Base-by-base conservation (phyloP, 768 basidiomycete species). In the Cystobasidium onofrii region DNA sequence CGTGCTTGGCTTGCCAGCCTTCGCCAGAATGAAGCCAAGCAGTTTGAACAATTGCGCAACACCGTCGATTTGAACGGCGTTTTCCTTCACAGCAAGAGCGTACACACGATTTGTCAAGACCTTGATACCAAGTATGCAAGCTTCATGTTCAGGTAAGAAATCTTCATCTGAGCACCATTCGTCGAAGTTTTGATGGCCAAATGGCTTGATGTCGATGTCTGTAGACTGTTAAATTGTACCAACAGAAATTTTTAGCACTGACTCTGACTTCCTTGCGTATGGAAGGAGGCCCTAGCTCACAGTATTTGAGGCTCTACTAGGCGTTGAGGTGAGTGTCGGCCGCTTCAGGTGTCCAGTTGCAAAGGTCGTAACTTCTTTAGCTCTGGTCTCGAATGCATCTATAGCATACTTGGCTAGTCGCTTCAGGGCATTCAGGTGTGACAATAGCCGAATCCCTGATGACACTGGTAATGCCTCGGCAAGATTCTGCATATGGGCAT, bases 21-120 rank as follows among this genome's bases (percentile, higher is more conserved):
- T 86, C 29, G 95, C 81, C n/a, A 95, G 78, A 0, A 87, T 86
- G 15, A 85, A 84, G 34, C 94, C 83, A 84, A 95, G 86, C 78
- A 88, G 88, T 44, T 93, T 80, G 17, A 90, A 88, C 3, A 50
- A 18, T 17, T 54, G 31, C 29, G 33, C 39, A 0, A 93, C 86
- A 57, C 90, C 85, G 33, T 89, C 87, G 31, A 86, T 74, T 7
- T 90, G 83, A 1, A 87, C 86, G 1, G 66, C 77, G 3, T 80
- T 75, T 27, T 67, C 10, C 18, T 85, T 82, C 6, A 81, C 76
- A 0, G 86, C 86, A 77, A 89, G 88, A 0, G 89, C 86, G 15
- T 95, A 83, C 78, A 88, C 87, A 20, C 92, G 87, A 80, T 92
- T 88, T 29, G 90, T 85, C 79, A 88, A 88, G 4, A 94, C 85